Base-by-base conservation (phyloP, 345 rosid genomes). In the Euphorbia pulcherrima region DNA sequence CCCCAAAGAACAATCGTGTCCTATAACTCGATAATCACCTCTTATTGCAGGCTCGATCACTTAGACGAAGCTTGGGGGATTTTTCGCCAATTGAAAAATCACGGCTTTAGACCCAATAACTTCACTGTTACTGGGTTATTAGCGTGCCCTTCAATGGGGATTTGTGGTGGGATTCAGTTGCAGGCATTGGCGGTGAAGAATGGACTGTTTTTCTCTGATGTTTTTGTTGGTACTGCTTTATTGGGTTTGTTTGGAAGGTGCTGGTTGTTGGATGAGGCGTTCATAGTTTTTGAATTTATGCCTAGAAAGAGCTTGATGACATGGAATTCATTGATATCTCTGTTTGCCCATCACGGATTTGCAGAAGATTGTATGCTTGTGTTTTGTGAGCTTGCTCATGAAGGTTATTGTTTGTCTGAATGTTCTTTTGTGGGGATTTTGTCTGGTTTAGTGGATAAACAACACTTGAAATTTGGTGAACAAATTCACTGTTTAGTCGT, bases 191-290 rank as follows among this genome's bases (percentile, higher is more conserved):
- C 75, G 54, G 37, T 81, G 64, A 89, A 93, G 77, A 80, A 77
- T 75, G 92, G 97, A 3, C 63, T 87, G 70, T 77, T 87, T 65
- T 29, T 10, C 52, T 78, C 76, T 18, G 90, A 87, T 77, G 85
- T 84, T 48, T 90, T 70, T 68, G 96, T 86, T 6, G 96, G 97
- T 39, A 86, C 92, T 66, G 68, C 89, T 35, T 80, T 93, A 79
- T 46, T 85, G 72, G 79, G 88, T 69, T 73, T 87, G 67, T 86
- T 85, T 46, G 97, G 91, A n/a, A 87, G 81, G 87, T 63, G 67
- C 53, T 89, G 82, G 59, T 69, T 72, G 44, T 51, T 90, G 57
- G 73, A 78, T 75, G 84, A 78, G 78, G 83, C 83, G 11, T 73
- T 76, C 57, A 66, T 41, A 40, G 83, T 81, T 23, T 90, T 89